These are phyloP conservation scores for Aphanoascus verrucosus DNA, from an alignment of 2,329 filamentous ascomycete genomes.

Conservation along the genomic window DNA sequence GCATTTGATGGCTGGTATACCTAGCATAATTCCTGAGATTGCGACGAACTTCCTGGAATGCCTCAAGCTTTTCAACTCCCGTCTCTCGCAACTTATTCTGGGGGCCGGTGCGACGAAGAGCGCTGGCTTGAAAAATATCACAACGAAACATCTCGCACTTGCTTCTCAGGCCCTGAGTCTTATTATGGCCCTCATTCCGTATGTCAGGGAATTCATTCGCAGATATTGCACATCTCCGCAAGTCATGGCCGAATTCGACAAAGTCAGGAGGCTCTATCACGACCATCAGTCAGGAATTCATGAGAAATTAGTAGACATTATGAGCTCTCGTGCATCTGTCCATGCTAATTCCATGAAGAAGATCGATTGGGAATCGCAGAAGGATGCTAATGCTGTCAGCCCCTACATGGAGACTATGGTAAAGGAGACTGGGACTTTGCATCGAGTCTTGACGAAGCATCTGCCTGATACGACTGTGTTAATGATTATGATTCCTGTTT, in stretches of 20 bases:
- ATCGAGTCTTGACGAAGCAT: constrained; percentile 73
- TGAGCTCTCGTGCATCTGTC: constrained; percentile 63
- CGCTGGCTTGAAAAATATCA: constrained; percentile 90
- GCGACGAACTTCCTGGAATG: constrained; percentile 71
- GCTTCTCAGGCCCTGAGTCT: constrained; percentile 84
- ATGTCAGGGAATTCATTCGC: constrained; percentile 82
- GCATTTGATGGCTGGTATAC: constrained; percentile 71
- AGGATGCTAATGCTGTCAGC: constrained; percentile 42
- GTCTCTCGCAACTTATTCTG: constrained; percentile 90
- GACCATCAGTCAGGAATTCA: constrained; percentile 87
- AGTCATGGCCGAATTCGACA: constrained; percentile 77
- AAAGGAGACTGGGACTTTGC: constrained; percentile 75
- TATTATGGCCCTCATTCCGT: constrained; percentile 73
- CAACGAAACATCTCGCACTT: constrained; percentile 84
- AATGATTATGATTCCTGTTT: constrained; percentile 79
- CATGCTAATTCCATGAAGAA: constrained; percentile 66
- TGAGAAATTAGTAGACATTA: constrained; percentile 87
- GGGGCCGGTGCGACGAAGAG: constrained; percentile 83
- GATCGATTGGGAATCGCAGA: constrained; percentile 59
- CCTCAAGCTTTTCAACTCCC: constrained; percentile 86
- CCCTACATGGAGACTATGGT: constrained; percentile 76
- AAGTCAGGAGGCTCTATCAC: constrained; percentile 68
- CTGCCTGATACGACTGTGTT: constrained; percentile 64
- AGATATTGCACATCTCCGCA: constrained; percentile 51
- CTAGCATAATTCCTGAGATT: constrained; percentile 78